Evolutionary conservation across 495 filamentous ascomycete species (phyloP).

Genomic region (Neurospora sp.): DNA sequence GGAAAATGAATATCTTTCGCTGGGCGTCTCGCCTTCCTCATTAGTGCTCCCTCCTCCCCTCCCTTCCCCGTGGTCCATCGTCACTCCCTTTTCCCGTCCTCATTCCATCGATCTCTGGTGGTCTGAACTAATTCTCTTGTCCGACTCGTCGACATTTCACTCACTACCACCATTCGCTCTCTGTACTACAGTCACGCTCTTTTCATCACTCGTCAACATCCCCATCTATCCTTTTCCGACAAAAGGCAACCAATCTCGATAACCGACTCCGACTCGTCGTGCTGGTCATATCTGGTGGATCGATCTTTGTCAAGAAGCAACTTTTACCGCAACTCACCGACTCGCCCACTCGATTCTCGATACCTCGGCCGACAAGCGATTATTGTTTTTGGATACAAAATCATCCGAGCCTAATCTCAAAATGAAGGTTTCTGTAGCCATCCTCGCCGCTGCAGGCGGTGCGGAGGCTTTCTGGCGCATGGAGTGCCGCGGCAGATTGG

Average conservation of each 20-base stretch:
- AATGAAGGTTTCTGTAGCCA: slow-evolving; percentile 21
- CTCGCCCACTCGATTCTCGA: background rate
- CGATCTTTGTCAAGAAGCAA: background rate
- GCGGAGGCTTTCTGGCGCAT: slow-evolving; percentile 78
- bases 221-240: background rate
- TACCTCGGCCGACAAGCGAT: background rate
- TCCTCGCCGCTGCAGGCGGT: slow-evolving; percentile 20
- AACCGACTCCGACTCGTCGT: background rate
- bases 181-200: background rate
- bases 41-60: background rate
- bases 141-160: background rate
- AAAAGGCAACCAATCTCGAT: background rate
- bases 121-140: background rate
- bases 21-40: background rate
- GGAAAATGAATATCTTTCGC: background rate
- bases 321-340: background rate
- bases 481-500: slow-evolving; percentile 59
- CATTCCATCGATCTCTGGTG: background rate
- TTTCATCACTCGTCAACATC: background rate
- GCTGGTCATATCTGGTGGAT: background rate
- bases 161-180: background rate
- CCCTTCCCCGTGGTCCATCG: background rate
- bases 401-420: background rate
- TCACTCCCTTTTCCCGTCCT: background rate
- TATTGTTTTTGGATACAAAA: background rate